A percentile compares a stretch with the other conserved stretches of the same genome.
Evolutionary conservation across 2,329 filamentous ascomycete genomes (phyloP).

Genomic region (Claviceps fusiformis): DNA sequence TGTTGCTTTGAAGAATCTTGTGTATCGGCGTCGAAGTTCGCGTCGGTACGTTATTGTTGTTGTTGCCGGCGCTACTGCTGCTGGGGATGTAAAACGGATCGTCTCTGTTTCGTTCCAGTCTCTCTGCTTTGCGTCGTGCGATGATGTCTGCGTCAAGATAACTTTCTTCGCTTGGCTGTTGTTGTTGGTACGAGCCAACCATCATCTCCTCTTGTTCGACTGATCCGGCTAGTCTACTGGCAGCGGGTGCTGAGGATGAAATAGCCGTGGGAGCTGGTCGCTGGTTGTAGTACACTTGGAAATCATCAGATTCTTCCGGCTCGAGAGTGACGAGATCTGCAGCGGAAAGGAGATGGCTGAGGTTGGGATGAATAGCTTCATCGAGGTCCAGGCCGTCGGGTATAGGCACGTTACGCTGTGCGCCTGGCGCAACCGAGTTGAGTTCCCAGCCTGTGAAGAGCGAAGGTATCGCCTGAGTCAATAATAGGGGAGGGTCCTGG

Average conservation of each 20-base stretch:
- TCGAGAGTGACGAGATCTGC: constrained; percentile 36
- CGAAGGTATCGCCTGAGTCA: constrained; percentile 82
- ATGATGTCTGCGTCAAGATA: constrained; percentile 62
- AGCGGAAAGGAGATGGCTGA: constrained; percentile 52
- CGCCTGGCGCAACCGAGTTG: constrained; percentile 74
- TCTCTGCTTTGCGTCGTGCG: constrained; percentile 61
- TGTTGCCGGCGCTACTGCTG: constrained; percentile 11
- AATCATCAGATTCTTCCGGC: constrained; percentile 48
- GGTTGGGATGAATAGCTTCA: constrained; percentile 63
- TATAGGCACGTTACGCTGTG: constrained; percentile 74
- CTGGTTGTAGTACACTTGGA: constrained; percentile 52
- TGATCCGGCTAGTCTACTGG: constrained; percentile 36
- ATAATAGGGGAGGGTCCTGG: constrained; percentile 63
- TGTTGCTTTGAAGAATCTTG: constrained; percentile 57
- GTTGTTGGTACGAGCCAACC: constrained; percentile 44
- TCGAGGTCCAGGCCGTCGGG: constrained; percentile 68
- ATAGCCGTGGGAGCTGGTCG: constrained; percentile 36
- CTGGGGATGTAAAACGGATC: constrained; percentile 84
- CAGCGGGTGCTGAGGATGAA: constrained; percentile 38
- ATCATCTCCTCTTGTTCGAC: constrained; percentile 27
- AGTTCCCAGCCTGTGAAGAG: constrained; percentile 78
- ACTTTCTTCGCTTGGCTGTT: constrained; percentile 46
- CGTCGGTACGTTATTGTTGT: constrained; percentile 30
- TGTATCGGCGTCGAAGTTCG: constrained; percentile 65
- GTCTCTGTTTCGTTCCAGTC: constrained; percentile 71